phyloP scores from a whole-genome alignment of 1,284 basidiomycete genomes.

The Coniferiporia sulphurascens region DNA sequence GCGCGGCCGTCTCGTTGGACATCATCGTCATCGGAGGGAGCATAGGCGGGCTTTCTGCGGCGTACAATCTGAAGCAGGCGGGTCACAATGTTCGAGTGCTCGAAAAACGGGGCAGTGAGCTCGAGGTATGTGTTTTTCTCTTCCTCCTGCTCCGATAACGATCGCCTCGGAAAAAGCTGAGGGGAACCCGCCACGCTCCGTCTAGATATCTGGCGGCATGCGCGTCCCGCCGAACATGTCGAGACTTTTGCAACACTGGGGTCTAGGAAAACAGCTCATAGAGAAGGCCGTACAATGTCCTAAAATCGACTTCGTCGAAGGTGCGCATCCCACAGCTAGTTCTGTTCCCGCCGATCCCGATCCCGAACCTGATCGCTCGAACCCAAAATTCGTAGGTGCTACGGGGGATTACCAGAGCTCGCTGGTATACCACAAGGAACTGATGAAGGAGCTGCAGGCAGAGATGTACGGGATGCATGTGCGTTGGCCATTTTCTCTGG shows the following conservation, averaged over 20 bases:
- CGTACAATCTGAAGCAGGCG: slow-evolving; percentile 40
- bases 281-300: slow-evolving; percentile 1
- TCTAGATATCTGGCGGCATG: slow-evolving; percentile 23
- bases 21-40: slow-evolving; percentile 24
- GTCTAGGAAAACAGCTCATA: slow-evolving; percentile 23
- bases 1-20: slow-evolving; percentile 8
- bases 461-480: slow-evolving; percentile 10
- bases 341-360: background rate
- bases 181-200: background rate
- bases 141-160: background rate
- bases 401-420: slow-evolving; percentile 7
- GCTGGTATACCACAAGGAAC: slow-evolving; percentile 10
- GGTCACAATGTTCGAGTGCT: slow-evolving; percentile 51
- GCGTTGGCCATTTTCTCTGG: background rate
- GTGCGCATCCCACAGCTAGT: background rate
- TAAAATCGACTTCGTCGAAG: slow-evolving; percentile 5
- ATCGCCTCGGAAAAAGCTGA: too few relatives aligned
- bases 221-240: slow-evolving; percentile 29
- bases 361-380: background rate
- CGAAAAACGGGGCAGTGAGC: slow-evolving; percentile 27
- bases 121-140: background rate
- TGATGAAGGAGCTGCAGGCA: slow-evolving; percentile 16
- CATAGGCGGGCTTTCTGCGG: slow-evolving; percentile 42
- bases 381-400: background rate
- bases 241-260: slow-evolving; percentile 26